phyloP scores from a whole-genome alignment of 1,284 basidiomycete species.

The Rhodotorula glutinis region DNA sequence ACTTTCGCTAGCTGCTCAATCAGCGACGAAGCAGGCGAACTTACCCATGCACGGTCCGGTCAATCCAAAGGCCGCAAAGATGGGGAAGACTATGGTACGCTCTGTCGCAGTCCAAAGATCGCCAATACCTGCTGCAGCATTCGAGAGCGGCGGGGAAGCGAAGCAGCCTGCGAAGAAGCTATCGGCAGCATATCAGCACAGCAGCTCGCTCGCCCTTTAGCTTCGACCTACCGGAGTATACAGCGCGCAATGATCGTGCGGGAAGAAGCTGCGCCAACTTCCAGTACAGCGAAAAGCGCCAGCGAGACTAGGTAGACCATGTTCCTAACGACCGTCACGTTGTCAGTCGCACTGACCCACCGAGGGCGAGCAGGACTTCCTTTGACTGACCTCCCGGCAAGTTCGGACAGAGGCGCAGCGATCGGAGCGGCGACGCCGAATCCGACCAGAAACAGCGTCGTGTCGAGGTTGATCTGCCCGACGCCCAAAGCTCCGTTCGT shows the following conservation, averaged over 20 bases:
- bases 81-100: constrained; percentile 10
- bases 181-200: neutral
- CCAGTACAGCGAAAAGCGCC: constrained; percentile 9
- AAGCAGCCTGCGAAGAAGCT: constrained; percentile 22
- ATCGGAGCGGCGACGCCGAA: constrained; percentile 24
- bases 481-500: neutral
- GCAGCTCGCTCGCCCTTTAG: no score
- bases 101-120: constrained; percentile 16
- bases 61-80: constrained; percentile 11
- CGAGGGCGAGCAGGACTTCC: no score
- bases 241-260: constrained; percentile 10
- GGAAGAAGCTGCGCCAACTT: constrained; percentile 17
- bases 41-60: constrained; percentile 4
- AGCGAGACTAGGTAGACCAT: constrained; percentile 24
- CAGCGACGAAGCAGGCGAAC: neutral
- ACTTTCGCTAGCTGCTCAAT: no score
- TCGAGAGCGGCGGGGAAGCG: constrained; percentile 20
- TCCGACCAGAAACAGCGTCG: constrained; percentile 21
- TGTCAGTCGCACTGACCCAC: neutral
- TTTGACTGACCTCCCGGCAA: constrained; percentile 6
- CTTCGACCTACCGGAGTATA: constrained; percentile 16
- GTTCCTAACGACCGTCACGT: neutral
- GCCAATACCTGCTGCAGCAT: constrained; percentile 14
- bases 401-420: constrained; percentile 13
- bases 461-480: constrained; percentile 20